phyloP scores from a whole-genome alignment of 805 yeast species.

The Pichia phayaonensis region DNA sequence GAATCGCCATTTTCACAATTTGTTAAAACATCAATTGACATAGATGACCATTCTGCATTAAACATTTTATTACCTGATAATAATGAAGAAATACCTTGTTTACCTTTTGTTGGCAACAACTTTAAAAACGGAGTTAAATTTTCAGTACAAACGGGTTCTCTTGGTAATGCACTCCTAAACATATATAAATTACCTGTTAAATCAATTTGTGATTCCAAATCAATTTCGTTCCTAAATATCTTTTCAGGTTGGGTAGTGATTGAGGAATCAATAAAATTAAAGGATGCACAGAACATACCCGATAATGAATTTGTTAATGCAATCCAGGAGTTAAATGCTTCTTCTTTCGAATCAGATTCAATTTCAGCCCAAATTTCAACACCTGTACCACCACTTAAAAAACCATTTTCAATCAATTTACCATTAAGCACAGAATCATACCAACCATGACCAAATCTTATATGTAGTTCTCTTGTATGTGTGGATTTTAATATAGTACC shows the following conservation, averaged over 20 bases:
- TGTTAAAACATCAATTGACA: constrained; percentile 76
- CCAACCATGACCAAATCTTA: constrained; percentile 89
- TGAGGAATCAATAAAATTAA: constrained; percentile 77
- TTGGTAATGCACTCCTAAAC: constrained; percentile 80
- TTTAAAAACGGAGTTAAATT: constrained; percentile 90
- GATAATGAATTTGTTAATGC: constrained; percentile 67
- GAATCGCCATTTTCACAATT: constrained; percentile 33
- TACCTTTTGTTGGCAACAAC: constrained; percentile 85
- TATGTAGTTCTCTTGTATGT: constrained; percentile 65
- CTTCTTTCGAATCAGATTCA: constrained; percentile 48
- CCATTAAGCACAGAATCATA: constrained; percentile 94
- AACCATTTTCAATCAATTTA: constrained; percentile 62
- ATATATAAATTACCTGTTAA: constrained; percentile 41
- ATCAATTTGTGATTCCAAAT: constrained; percentile 17
- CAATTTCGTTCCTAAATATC: constrained; percentile 27
- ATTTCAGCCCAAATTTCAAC: constrained; percentile 88
- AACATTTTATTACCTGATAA: constrained; percentile 87
- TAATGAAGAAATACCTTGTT: constrained; percentile 76
- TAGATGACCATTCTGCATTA: constrained; percentile 89
- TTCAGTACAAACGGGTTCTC: constrained; percentile 95
- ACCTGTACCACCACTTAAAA: constrained; percentile 82
- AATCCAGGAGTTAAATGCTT: constrained; percentile 63
- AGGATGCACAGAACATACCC: constrained; percentile 91
- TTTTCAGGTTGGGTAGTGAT: constrained; percentile 63
- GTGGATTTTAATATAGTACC: constrained; percentile 69